A percentile compares a stretch with the other conserved stretches of the same genome.
phyloP scores from a whole-genome alignment of 2,329 filamentous ascomycete species.

The Esteya vermicola region DNA sequence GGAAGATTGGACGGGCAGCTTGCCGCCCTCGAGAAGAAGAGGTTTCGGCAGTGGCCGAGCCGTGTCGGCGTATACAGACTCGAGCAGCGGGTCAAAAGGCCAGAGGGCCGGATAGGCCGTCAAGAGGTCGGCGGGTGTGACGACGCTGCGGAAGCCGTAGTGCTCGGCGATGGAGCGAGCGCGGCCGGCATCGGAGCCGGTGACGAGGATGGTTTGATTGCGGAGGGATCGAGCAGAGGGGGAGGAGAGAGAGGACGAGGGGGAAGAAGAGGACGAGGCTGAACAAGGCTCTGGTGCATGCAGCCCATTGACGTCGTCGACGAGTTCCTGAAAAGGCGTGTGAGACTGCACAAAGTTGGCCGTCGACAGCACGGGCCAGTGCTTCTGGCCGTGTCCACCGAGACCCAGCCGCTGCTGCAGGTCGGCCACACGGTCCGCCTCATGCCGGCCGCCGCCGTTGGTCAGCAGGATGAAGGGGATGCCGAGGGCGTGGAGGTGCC shows the following conservation, averaged over 20 bases:
- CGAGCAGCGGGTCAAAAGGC: slow-evolving; percentile 63
- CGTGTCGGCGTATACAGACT: slow-evolving; percentile 43
- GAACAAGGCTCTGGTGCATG: neutral
- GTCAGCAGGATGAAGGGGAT: slow-evolving; percentile 92
- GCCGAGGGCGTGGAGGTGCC: slow-evolving; percentile 54
- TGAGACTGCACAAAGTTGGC: slow-evolving; percentile 78
- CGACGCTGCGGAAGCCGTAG: slow-evolving; percentile 68
- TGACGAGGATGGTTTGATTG: slow-evolving; percentile 58
- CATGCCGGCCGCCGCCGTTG: slow-evolving; percentile 82
- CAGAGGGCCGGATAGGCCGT: slow-evolving; percentile 60
- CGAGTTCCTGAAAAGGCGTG: slow-evolving; percentile 68
- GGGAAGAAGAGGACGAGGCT: neutral
- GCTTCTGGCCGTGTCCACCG: slow-evolving; percentile 79
- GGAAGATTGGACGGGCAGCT: slow-evolving; percentile 12
- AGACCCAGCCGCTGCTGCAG: slow-evolving; percentile 54
- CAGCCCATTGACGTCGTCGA: slow-evolving; percentile 7
- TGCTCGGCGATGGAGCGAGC: slow-evolving; percentile 61
- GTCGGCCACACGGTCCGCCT: slow-evolving; percentile 57
- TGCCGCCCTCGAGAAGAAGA: slow-evolving; percentile 24
- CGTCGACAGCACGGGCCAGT: slow-evolving; percentile 48
- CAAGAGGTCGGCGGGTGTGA: slow-evolving; percentile 77
- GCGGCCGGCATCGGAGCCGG: slow-evolving; percentile 52
- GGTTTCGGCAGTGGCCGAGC: slow-evolving; percentile 41
- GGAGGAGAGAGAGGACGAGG: neutral
- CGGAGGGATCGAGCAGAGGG: slow-evolving; percentile 27